Conservation (phyloP, 495 filamentous ascomycete genomes). For the Trichoderma virens region DNA sequence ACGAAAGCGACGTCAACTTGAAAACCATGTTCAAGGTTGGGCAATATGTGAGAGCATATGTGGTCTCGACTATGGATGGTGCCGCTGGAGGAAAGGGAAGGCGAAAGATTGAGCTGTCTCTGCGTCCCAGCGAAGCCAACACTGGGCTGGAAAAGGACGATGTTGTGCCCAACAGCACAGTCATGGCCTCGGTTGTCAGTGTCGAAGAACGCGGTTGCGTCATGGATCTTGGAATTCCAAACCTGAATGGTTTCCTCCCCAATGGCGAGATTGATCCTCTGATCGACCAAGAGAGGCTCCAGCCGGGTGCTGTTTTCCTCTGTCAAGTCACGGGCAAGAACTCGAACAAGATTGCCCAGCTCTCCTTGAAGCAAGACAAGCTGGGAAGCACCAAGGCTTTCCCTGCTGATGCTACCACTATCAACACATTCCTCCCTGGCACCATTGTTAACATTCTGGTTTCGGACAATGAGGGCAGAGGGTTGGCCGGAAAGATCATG, state of each 20-base stretch:
- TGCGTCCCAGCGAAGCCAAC: slow-evolving; percentile 71
- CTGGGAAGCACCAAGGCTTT: slow-evolving; percentile 60
- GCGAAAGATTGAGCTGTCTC: slow-evolving; percentile 73
- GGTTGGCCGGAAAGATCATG: slow-evolving; percentile 75
- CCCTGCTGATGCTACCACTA: slow-evolving; percentile 69
- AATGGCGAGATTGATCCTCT: slow-evolving; percentile 69
- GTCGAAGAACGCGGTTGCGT: slow-evolving; percentile 92
- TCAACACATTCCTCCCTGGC: slow-evolving; percentile 84
- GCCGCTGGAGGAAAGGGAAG: slow-evolving; percentile 52
- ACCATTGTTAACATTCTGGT: slow-evolving; percentile 81
- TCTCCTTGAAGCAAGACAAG: slow-evolving; percentile 66
- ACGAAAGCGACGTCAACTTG: slow-evolving; percentile 56
- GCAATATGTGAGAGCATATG: slow-evolving; percentile 82
- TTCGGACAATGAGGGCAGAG: slow-evolving; percentile 55
- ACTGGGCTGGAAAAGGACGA: slow-evolving; percentile 60
- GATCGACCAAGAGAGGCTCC: slow-evolving; percentile 53
- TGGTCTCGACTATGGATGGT: slow-evolving; percentile 65
- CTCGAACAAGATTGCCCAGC: slow-evolving; percentile 73
- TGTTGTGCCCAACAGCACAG: slow-evolving; percentile 58
- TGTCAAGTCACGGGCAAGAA: slow-evolving; percentile 73
- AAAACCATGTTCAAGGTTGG: slow-evolving; percentile 69
- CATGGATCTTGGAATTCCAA: slow-evolving; percentile 79
- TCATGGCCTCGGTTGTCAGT: slow-evolving; percentile 83
- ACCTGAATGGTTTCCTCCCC: slow-evolving; percentile 79
- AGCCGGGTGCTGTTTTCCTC: slow-evolving; percentile 66